Evolutionary conservation across 139 green algal genomes (phyloP), one percentile per base, ranked within the genome.

Genomic region (Axilococcus clingmanii): DNA sequence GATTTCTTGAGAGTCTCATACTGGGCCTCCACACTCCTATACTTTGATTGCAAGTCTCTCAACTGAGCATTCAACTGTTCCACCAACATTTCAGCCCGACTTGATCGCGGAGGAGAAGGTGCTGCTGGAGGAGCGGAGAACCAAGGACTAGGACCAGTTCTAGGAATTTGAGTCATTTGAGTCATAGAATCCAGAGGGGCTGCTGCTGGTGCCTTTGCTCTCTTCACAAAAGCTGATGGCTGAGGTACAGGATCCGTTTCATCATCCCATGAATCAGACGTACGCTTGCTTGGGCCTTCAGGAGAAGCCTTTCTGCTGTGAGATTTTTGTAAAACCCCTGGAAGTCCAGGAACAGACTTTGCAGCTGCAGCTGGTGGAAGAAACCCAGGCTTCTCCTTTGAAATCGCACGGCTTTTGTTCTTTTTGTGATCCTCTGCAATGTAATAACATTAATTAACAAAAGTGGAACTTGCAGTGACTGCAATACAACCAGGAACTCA

Each of bases 1-100:
- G 44, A 40, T 5, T 33, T 36, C 37, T 70, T 70, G 22, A 70
- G 46, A 32, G 56, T 54, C 31, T 57, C 45, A 16, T 70, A 56
- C 38, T 55, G 35, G 28, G 25, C 47, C 37, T 63, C 50, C 34
- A 70, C 31, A 29, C 38, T 45, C 25, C 34, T 23, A 11, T 48
- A 67, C 38, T 54, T 37, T 5, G 22, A 23, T 40, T 67, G 29
- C 19, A 49, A 48, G 7, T 34, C 22, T 22, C 32, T 8, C 9
- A 49, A 49, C 19, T 40, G 7, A 8, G 19, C 19, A 20, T 20
- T n/a, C 9, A 12, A 38, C 33, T 38, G 9, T 38, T 38, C 33
- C 12, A 38, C 9, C 33, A 38, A 17, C 33, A 17, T 38, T 12
- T 38, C 33, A 38, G 33, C 33, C 9, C 12, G 33, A 38, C 33